These are phyloP conservation scores for Scheffersomyces coipomensis DNA, from an alignment of 805 yeast genomes.

Conservation along the genomic window DNA sequence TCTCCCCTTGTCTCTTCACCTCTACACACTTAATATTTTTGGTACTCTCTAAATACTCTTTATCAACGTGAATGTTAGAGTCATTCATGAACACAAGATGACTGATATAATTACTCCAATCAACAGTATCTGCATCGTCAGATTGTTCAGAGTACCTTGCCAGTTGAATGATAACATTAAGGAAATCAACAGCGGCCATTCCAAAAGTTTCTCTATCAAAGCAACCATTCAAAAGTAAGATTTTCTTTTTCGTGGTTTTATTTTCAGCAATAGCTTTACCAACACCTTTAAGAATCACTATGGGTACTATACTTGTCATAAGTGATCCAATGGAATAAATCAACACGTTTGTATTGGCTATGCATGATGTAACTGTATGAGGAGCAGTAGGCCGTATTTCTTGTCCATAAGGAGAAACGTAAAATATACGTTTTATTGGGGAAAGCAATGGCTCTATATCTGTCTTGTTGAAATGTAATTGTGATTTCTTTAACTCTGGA, in stretches of 20 bases:
- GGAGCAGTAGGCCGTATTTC: slow-evolving; percentile 79
- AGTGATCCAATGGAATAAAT: slow-evolving; percentile 84
- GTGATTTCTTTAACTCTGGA: slow-evolving; percentile 74
- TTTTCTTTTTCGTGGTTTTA: slow-evolving; percentile 36
- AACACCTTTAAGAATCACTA: slow-evolving; percentile 68
- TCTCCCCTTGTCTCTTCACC: slow-evolving; percentile 25
- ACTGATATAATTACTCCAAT: slow-evolving; percentile 54
- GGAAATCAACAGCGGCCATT: slow-evolving; percentile 58
- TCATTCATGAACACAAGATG: slow-evolving; percentile 57
- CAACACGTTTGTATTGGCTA: slow-evolving; percentile 52
- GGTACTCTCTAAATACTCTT: slow-evolving; percentile 25
- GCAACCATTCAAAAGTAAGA: slow-evolving; percentile 71
- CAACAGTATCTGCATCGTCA: slow-evolving; percentile 12
- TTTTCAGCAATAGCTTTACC: slow-evolving; percentile 54
- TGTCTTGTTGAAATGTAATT: slow-evolving; percentile 67
- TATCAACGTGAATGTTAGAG: slow-evolving; percentile 52
- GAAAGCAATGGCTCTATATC: slow-evolving; percentile 62
- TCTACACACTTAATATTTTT: slow-evolving; percentile 49
- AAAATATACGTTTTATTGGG: slow-evolving; percentile 70
- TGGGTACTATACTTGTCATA: slow-evolving; percentile 85
- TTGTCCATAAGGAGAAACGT: slow-evolving; percentile 84
- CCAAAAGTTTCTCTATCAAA: slow-evolving; percentile 79
- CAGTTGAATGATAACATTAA: slow-evolving; percentile 55
- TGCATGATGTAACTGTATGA: slow-evolving; percentile 51
- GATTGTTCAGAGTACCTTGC: slow-evolving; percentile 48